Base-by-base conservation (phyloP, 805 yeast species). In the Starmerella vitae region DNA sequence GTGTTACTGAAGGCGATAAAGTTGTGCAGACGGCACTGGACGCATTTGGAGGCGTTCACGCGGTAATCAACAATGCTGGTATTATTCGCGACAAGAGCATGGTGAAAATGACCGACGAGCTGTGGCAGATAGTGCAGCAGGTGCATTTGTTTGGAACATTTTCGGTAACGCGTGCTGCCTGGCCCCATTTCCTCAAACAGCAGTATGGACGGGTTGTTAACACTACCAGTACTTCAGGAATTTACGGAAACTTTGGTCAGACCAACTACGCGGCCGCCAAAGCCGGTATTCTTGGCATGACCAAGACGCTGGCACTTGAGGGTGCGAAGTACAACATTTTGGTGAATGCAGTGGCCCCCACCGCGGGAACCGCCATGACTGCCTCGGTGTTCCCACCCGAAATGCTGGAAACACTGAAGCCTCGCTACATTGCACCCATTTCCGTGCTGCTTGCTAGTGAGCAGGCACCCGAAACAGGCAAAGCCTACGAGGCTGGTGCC, bases 331-430 rank as follows among this genome's bases (percentile, higher is more conserved):
- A 66, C 54, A 74, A 78, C 56, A 84, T 88, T 50, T 67, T 68
- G 53, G 86, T 76, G 41, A 82, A 86, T 57, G 72, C 75, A 27
- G 76, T 85, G 58, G 97, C 98, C 20, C 98, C 98, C 38, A 95
- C 88, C 59, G 97, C 97, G 21, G 96, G 88, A 56, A 88, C 98
- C 32, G 86, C 93, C 42, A 88, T 88, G 98, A 88, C 98, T 21
- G 72, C 74, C 54, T 80, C 94, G 5, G 76, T 88, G 34, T 81
- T 88, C 64, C 71, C 74, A 34, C 78, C 76, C 34, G 75, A 74
- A 45, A 93, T 88, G 61, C 71, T 78, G 51, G 82, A 83, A 62
- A 74, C 77, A 51, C 84, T 78, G 62, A 83, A 82, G 52, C 86
- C 96, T 5, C 72, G 76, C 37, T 83, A 75, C 59, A 95, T 88